Evolutionary conservation across 164 flowering plant species (phyloP), one percentile per base, ranked within the genome.

Genomic region (Aristolochia contorta): DNA sequence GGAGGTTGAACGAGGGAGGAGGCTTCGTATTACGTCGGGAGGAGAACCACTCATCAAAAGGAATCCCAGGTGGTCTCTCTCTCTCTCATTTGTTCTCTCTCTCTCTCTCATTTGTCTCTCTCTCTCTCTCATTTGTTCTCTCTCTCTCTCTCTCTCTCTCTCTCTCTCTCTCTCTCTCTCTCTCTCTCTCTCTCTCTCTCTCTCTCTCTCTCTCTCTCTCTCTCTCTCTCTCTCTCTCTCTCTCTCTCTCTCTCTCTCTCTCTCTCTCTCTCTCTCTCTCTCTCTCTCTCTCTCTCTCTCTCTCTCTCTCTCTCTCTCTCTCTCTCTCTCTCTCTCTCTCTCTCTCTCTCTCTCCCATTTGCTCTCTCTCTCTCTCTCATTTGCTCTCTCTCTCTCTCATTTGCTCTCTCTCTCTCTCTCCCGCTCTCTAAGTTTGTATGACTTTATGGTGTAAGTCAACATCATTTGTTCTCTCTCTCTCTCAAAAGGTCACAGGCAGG

Each of bases 391-490:
- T 57, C 25, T 50, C 71, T 62, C 65, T 16, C n/a, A n/a, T n/a
- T n/a, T n/a, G n/a, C n/a, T n/a, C n/a, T n/a, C n/a, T n/a, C n/a
- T n/a, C n/a, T n/a, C n/a, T n/a, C n/a, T n/a, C 61, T 71, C 69
- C 30, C 15, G 54, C 25, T 50, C 71, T 62, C 65, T 60, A 71
- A 67, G 64, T 69, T 69, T 67, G 71, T 65, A 53, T 47, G 37
- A 72, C 72, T 77, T 77, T 77, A 60, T 74, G 67, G 66, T 52
- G 73, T 63, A 75, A 73, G 79, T 78, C 81, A 78, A 78, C 75
- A 71, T 16, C n/a, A n/a, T n/a, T n/a, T n/a, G n/a, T n/a, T n/a
- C n/a, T n/a, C n/a, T n/a, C n/a, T n/a, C n/a, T n/a, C n/a, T n/a
- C n/a, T n/a, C 61, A 74, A 78, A 75, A 52, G 58, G 61, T 57